These are phyloP conservation scores for Ustilago shanxiensis DNA, from an alignment of 1,284 basidiomycete genomes.

Conservation along the genomic window DNA sequence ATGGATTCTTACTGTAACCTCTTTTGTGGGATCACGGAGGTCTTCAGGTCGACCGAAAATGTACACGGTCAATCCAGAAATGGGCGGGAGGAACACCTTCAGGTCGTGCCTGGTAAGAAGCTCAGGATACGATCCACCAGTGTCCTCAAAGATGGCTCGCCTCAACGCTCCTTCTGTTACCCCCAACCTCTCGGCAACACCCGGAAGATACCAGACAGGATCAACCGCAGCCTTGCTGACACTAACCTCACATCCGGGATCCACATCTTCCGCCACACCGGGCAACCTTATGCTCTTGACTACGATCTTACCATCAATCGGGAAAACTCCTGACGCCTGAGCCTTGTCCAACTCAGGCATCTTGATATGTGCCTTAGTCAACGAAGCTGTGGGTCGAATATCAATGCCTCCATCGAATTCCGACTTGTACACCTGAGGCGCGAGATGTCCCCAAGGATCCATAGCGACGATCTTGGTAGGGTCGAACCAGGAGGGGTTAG, in stretches of 20 bases:
- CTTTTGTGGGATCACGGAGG: slow-evolving; percentile 72
- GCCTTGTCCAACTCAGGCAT: slow-evolving; percentile 90
- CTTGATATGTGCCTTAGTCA: slow-evolving; percentile 87
- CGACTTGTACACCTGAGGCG: slow-evolving; percentile 80
- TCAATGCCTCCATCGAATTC: slow-evolving; percentile 69
- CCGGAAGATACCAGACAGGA: slow-evolving; percentile 92
- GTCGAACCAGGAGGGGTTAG: slow-evolving; percentile 84
- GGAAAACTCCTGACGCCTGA: slow-evolving; percentile 78
- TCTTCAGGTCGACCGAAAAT: slow-evolving; percentile 77
- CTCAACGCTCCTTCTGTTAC: slow-evolving; percentile 83
- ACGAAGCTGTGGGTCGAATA: slow-evolving; percentile 72
- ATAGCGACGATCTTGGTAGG: slow-evolving; percentile 88
- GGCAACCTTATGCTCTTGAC: slow-evolving; percentile 54
- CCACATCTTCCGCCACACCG: slow-evolving; percentile 64
- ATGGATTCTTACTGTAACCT: slow-evolving; percentile 90
- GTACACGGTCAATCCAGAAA: slow-evolving; percentile 90
- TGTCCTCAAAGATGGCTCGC: slow-evolving; percentile 90
- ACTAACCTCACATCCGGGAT: slow-evolving; percentile 86
- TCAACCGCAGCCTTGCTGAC: slow-evolving; percentile 78
- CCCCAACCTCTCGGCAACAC: slow-evolving; percentile 72
- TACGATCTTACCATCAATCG: slow-evolving; percentile 84
- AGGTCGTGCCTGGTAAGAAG: slow-evolving; percentile 94
- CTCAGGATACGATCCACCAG: slow-evolving; percentile 94
- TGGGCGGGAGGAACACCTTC: slow-evolving; percentile 94
- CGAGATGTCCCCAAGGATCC: slow-evolving; percentile 94